Base-by-base conservation (phyloP, 306 rosid species). In the Rosa persica region DNA sequence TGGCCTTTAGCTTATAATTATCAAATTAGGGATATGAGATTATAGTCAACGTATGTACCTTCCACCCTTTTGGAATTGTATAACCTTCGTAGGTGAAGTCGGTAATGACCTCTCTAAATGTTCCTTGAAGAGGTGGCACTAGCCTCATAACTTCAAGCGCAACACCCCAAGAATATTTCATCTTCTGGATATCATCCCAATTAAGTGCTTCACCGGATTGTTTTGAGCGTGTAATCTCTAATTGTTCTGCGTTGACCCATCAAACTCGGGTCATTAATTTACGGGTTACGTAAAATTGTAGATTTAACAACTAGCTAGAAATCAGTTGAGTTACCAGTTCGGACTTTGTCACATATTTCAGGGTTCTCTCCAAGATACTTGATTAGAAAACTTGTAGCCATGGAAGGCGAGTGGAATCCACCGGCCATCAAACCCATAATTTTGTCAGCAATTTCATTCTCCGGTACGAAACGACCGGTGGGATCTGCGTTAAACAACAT, bases 141-240 rank as follows among this genome's bases (percentile, higher is more conserved):
- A 84, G 27, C 72, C 92, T 84, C 67, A 86, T 12, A 23, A 81
- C 89, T 79, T 89, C 90, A 47, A 83, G 84, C 55, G 76, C 86
- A 54, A 89, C 90, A 80, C 76, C 85, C 93, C 93, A 89, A 27
- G 90, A 79, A 79, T 81, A 72, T 58, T 86, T 89, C 92, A 89
- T 89, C 82, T 83, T 86, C 61, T 84, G 87, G 34, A 89, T 19
- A 80, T 89, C 90, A 73, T 85, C 85, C 92, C 90, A 86, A 30
- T 83, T 72, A 68, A 89, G 68, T 70, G 80, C 69, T 60, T 86
- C 64, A 16, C 87, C 85, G 51, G 36, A 76, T 62, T 85, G 82
- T 77, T 87, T 89, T 62, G 76, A 82, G 70, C 79, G 54, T 73
- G 77, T 76, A 16, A 87, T 81, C 75, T 83, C 88, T 23, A 74